Evolutionary conservation across 1,139 yeast genomes (phyloP).

Genomic region (Magnusiomyces sp.): DNA sequence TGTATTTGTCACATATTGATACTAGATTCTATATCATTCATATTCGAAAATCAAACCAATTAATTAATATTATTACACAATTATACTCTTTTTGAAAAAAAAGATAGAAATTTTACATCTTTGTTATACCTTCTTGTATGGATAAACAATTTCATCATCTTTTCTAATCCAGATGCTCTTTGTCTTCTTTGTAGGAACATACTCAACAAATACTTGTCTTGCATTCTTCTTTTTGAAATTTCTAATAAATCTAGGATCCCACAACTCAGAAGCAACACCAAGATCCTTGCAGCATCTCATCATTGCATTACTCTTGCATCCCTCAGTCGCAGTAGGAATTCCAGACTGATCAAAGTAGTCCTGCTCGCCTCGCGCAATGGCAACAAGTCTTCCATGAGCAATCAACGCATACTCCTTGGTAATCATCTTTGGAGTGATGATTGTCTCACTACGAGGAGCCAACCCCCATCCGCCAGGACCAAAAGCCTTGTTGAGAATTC

Average conservation of each 20-base stretch:
- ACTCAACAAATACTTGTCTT: slow-evolving; percentile 82
- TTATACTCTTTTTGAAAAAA: too few relatives aligned
- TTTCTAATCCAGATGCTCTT: slow-evolving; percentile 84
- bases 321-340: slow-evolving; percentile 93
- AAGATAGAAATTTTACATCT: slow-evolving; percentile 8
- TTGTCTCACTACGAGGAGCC: slow-evolving; percentile 84
- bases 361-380: slow-evolving; percentile 94
- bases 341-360: slow-evolving; percentile 83
- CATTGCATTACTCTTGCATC: slow-evolving; percentile 91
- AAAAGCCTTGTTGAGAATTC: slow-evolving; percentile 79
- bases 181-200: slow-evolving; percentile 70
- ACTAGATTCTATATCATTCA: too few relatives aligned
- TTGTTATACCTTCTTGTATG: slow-evolving; percentile 43
- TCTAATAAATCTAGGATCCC: slow-evolving; percentile 92
- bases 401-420: slow-evolving; percentile 86
- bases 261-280: slow-evolving; percentile 91
- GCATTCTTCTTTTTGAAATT: slow-evolving; percentile 67
- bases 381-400: slow-evolving; percentile 80
- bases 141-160: slow-evolving; percentile 60
- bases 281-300: slow-evolving; percentile 97
- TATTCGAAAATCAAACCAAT: too few relatives aligned
- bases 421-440: slow-evolving; percentile 53
- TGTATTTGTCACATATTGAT: too few relatives aligned
- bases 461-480: slow-evolving; percentile 99
- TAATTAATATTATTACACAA: too few relatives aligned